phyloP scores from a whole-genome alignment of 352 stramenopile genomes.

The Globisporangium middletonii region DNA sequence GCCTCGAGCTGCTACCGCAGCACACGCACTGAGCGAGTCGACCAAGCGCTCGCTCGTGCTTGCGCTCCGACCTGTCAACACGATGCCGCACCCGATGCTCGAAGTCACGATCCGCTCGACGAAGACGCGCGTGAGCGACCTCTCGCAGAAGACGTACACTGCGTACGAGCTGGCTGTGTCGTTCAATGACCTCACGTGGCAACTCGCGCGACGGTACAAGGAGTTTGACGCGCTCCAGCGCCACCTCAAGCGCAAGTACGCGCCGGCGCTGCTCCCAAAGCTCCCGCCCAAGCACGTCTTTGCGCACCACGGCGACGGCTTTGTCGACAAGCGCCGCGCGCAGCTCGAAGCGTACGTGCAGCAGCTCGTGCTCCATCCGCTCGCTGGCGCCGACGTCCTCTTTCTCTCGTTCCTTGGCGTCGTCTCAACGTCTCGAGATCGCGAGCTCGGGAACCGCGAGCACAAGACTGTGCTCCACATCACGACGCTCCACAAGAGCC shows the following conservation, averaged over 20 bases:
- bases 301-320: conserved; percentile 54
- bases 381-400: conserved; percentile 52
- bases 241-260: conserved; percentile 38
- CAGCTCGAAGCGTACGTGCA: conserved; percentile 70
- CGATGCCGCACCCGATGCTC: conserved; percentile 61
- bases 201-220: conserved; percentile 59
- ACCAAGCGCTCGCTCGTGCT: conserved; percentile 24
- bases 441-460: conserved; percentile 47
- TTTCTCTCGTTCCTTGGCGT: conserved; percentile 75
- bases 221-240: conserved; percentile 44
- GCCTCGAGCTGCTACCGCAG: no score
- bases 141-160: conserved; percentile 67
- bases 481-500: conserved; percentile 63
- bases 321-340: conserved; percentile 49
- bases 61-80: conserved; percentile 31
- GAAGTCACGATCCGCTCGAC: conserved; percentile 51
- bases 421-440: conserved; percentile 59
- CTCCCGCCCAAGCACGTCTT: conserved; percentile 65
- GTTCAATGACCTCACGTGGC: conserved; percentile 69
- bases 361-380: conserved; percentile 36
- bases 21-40: neutral
- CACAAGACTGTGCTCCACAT: conserved; percentile 74
- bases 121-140: conserved; percentile 76
- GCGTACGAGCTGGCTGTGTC: conserved; percentile 62
- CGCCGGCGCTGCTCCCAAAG: conserved; percentile 23